Percentiles rank a stretch among this genome's conserved stretches.
phyloP scores from a whole-genome alignment of 2,329 filamentous ascomycete species.

The Blastomyces percursus region DNA sequence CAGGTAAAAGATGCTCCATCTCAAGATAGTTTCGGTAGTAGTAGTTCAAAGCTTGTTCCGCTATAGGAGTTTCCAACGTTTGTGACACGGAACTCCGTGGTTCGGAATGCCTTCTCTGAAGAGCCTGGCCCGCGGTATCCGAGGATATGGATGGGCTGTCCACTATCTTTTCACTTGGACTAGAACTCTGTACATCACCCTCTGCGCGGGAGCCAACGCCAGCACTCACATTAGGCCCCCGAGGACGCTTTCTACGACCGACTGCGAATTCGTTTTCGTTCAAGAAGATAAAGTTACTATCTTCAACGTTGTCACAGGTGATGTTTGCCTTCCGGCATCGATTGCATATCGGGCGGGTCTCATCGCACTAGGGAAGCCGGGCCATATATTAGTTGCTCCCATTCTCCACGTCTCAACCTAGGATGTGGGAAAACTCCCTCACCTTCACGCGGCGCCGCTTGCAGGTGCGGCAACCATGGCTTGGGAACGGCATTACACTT shows the following conservation, averaged over 20 bases:
- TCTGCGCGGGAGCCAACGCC: not conserved
- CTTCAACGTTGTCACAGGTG: not conserved
- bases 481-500: not conserved
- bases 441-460: conserved; percentile 3
- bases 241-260: conserved; percentile 2
- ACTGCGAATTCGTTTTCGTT: conserved; percentile 1
- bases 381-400: not conserved
- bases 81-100: not conserved
- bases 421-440: not conserved
- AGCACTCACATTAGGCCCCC: not conserved
- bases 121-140: not conserved
- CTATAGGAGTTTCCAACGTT: not conserved
- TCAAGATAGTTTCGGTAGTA: conserved; percentile 1
- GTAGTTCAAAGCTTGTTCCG: not conserved
- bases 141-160: not conserved
- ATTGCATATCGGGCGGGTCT: not conserved
- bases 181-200: not conserved
- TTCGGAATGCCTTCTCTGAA: not conserved
- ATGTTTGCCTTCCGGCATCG: conserved; percentile 1
- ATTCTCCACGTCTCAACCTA: not conserved
- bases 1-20: not conserved
- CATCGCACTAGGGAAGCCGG: not conserved
- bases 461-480: conserved; percentile 2
- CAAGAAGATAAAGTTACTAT: not conserved
- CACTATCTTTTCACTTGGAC: not conserved